Conservation (phyloP, 768 basidiomycete species). For the Russula vinacea region DNA sequence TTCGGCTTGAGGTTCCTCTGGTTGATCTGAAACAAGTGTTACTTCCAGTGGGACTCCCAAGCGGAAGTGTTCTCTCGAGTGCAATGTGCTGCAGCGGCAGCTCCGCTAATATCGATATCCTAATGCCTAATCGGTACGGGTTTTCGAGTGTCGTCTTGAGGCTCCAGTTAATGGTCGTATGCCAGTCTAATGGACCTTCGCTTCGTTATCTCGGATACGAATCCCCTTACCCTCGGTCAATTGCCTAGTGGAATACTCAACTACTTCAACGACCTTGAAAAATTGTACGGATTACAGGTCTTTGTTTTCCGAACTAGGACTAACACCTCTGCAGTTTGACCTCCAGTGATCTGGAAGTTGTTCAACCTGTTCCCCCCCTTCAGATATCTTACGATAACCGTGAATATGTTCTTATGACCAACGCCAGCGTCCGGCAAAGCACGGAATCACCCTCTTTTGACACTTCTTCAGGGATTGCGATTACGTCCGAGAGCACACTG, state of each 20-base stretch:
- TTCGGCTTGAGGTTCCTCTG: conserved; percentile 25
- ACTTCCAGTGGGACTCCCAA: not conserved
- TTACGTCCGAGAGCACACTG: conserved; percentile 46
- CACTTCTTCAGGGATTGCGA: conserved; percentile 27
- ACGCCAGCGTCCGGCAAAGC: conserved; percentile 48
- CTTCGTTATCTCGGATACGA: conserved; percentile 42
- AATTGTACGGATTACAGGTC: conserved; percentile 42
- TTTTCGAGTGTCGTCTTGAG: not conserved
- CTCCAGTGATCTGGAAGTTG: conserved; percentile 31
- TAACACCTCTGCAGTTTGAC: conserved; percentile 38
- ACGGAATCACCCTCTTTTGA: conserved; percentile 32
- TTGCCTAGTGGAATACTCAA: conserved; percentile 44
- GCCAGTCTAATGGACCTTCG: conserved; percentile 48
- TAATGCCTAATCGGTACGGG: conserved; percentile 28
- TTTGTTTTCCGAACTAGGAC: conserved; percentile 12
- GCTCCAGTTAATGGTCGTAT: not conserved
- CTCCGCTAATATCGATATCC: conserved; percentile 17
- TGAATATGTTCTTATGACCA: conserved; percentile 48
- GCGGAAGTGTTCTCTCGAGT: not conserved
- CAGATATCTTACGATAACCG: conserved; percentile 39
- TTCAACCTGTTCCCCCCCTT: conserved; percentile 50
- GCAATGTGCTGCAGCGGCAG: conserved; percentile 11
- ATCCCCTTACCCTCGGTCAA: conserved; percentile 33
- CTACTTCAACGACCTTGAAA: conserved; percentile 42
- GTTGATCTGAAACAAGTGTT: conserved; percentile 10